Evolutionary conservation across 1,284 basidiomycete species (phyloP).

Genomic region (Moesziomyces globuligerus): DNA sequence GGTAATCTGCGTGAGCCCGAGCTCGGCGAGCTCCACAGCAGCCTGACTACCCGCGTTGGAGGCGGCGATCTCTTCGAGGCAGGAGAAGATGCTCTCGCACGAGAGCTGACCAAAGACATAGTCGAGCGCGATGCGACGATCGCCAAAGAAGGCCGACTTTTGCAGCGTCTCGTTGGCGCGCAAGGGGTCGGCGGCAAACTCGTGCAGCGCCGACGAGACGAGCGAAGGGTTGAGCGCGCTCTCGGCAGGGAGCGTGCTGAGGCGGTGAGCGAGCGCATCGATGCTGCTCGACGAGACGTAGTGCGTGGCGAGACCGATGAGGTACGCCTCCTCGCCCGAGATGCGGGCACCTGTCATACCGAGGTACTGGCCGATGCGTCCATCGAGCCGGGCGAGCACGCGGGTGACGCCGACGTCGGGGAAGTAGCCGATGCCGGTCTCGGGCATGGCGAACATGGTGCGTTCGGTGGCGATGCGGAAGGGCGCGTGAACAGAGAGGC

Average conservation of each 20-base stretch:
- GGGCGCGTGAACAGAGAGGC: slow-evolving; percentile 84
- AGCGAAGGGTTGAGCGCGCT: slow-evolving; percentile 36
- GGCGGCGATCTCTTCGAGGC: slow-evolving; percentile 51
- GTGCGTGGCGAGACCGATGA: slow-evolving; percentile 63
- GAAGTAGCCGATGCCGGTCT: slow-evolving; percentile 68
- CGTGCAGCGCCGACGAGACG: slow-evolving; percentile 50
- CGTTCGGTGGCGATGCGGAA: slow-evolving; percentile 95
- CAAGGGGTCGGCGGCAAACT: slow-evolving; percentile 58
- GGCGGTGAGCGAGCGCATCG: slow-evolving; percentile 49
- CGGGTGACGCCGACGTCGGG: slow-evolving; percentile 93
- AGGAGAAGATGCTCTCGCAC: slow-evolving; percentile 54
- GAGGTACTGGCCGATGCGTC: slow-evolving; percentile 89
- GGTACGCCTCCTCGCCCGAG: slow-evolving; percentile 61
- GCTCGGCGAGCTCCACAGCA: slow-evolving; percentile 42
- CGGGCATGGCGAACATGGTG: slow-evolving; percentile 88
- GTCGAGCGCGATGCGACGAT: slow-evolving; percentile 60
- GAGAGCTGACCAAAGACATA: slow-evolving; percentile 59
- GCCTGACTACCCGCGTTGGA: slow-evolving; percentile 30
- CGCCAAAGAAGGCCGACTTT: slow-evolving; percentile 57
- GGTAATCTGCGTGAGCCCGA: slow-evolving; percentile 29
- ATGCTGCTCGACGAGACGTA: slow-evolving; percentile 52
- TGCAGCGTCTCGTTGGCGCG: slow-evolving; percentile 19
- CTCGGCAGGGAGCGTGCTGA: slow-evolving; percentile 48
- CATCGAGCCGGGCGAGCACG: slow-evolving; percentile 89
- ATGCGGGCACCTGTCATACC: slow-evolving; percentile 78